Evolutionary conservation across 2,329 filamentous ascomycete genomes (phyloP).

Genomic region (Neopestalotiopsis sp.): DNA sequence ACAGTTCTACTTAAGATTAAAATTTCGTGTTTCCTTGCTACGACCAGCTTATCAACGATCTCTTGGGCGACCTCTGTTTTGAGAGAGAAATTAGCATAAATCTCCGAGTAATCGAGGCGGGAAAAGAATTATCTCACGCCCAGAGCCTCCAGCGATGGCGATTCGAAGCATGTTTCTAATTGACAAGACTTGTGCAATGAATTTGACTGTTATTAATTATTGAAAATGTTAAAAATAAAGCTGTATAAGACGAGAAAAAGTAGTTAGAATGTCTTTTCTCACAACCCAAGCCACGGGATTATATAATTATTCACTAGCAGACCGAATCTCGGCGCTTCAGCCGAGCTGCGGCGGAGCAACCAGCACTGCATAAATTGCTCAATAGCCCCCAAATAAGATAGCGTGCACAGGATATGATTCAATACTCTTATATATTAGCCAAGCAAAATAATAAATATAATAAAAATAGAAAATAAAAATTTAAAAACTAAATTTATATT

Average conservation of each 20-base stretch:
- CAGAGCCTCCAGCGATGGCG: constrained; percentile 50
- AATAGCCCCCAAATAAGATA: neutral
- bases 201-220: too few species aligned
- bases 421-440: too few species aligned
- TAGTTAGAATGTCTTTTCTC: neutral
- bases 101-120: neutral
- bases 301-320: constrained; percentile 10
- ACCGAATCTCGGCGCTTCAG: neutral
- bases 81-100: neutral
- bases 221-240: too few species aligned
- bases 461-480: too few species aligned
- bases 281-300: neutral
- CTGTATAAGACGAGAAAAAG: too few species aligned
- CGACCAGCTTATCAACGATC: constrained; percentile 55
- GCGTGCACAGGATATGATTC: too few species aligned
- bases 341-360: neutral
- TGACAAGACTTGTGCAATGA: neutral
- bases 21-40: constrained; percentile 57
- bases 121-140: constrained; percentile 35
- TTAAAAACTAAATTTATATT: too few species aligned
- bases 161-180: constrained; percentile 46
- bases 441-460: too few species aligned
- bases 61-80: constrained; percentile 56
- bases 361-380: neutral
- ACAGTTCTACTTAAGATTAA: constrained; percentile 55